Percentiles rank a stretch among this genome's conserved stretches.
Evolutionary conservation across 78 protist species (phyloP).

Genomic region (Pigoraptor vietnamica): DNA sequence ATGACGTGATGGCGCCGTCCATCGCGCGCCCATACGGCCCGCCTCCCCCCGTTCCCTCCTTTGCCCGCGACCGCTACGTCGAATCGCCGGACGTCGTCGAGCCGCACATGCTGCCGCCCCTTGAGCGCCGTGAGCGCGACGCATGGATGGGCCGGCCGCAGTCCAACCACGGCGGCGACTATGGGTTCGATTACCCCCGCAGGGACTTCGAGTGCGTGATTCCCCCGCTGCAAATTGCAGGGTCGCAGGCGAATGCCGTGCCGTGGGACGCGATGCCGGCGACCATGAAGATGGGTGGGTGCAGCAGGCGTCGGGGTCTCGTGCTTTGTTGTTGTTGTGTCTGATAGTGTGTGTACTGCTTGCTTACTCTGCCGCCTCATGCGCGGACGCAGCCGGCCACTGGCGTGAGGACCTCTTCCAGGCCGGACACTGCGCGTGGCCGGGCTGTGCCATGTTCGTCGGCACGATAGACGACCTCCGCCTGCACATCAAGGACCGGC

Average conservation of each 20-base stretch:
- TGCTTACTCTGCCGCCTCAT: too few relatives aligned
- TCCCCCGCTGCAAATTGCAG: neutral
- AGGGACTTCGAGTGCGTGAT: neutral
- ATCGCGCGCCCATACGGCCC: neutral
- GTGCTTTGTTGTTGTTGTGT: too few relatives aligned
- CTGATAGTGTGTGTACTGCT: too few relatives aligned
- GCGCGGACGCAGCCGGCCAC: neutral
- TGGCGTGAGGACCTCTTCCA: neutral
- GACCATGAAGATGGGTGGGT: neutral
- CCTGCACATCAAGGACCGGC: neutral
- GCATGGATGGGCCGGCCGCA: neutral
- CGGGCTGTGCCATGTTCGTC: neutral
- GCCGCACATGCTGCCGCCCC: neutral
- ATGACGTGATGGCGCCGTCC: neutral
- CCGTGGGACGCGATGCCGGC: neutral
- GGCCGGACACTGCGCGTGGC: neutral
- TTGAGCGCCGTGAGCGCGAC: neutral
- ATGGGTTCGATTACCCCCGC: neutral
- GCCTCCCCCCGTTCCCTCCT: neutral
- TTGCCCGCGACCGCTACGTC: neutral
- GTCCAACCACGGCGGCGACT: neutral
- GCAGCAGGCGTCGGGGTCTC: neutral
- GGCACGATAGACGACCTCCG: neutral
- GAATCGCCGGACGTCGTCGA: neutral
- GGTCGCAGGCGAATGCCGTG: neutral